Conservation (phyloP, 129 eudicot genomes). For the Chrysanthemum seticuspe region DNA sequence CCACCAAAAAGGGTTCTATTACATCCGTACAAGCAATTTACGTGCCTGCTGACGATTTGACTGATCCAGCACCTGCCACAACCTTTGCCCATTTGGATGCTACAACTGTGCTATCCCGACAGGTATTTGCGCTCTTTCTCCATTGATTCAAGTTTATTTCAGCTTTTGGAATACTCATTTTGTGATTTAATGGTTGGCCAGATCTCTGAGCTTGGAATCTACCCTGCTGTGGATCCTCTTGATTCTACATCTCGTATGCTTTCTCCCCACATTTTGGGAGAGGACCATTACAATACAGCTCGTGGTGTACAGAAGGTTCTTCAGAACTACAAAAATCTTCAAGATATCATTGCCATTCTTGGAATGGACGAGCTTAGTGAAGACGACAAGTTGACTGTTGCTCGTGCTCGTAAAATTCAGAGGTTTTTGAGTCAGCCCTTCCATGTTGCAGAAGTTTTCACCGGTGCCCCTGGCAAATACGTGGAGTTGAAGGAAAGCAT, state of each 20-base stretch:
- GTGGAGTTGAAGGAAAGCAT: constrained; percentile 89
- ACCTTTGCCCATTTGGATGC: too few species aligned
- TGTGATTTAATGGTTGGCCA: not conserved
- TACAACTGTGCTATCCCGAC: too few species aligned
- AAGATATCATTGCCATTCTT: constrained; percentile 83
- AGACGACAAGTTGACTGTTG: constrained; percentile 85
- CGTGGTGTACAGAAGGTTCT: constrained; percentile 95
- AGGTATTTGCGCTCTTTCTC: too few species aligned
- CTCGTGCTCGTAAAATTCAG: constrained; percentile 87
- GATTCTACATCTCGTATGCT: constrained; percentile 12
- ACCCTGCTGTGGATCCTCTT: constrained; percentile 15
- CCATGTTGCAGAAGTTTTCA: constrained; percentile 78
- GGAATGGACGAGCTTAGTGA: constrained; percentile 92
- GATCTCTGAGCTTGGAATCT: constrained; percentile 6
- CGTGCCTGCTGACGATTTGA: too few species aligned
- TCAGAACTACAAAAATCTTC: constrained; percentile 87
- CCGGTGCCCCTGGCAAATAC: constrained; percentile 55
- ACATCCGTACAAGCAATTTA: too few species aligned
- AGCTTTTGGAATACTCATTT: not conserved
- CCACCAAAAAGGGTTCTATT: too few species aligned
- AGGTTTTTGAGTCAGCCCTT: constrained; percentile 91
- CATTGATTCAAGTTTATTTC: too few species aligned
- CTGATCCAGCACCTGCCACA: too few species aligned
- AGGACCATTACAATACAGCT: constrained; percentile 71
- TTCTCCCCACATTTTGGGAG: constrained; percentile 11